A percentile compares a stretch with the other conserved stretches of the same genome.
Evolutionary conservation across 2,329 filamentous ascomycete species (phyloP).

Genomic region (Magnaporthiopsis rhizophila): DNA sequence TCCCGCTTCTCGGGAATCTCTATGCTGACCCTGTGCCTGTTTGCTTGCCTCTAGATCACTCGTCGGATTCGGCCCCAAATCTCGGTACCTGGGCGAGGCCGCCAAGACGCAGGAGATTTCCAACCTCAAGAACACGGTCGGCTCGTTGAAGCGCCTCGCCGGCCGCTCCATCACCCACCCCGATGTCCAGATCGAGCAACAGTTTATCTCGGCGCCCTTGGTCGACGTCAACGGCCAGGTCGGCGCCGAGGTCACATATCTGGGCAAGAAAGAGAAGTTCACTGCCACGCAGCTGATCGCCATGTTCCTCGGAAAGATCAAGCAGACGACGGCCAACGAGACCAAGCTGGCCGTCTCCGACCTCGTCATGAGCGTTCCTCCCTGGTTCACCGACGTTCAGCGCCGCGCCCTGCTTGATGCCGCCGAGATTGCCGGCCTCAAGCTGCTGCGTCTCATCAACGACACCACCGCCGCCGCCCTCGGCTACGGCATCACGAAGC

Average conservation of each 20-base stretch:
- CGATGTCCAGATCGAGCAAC: slow-evolving; percentile 86
- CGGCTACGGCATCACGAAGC: slow-evolving; percentile 96
- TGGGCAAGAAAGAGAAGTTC: slow-evolving; percentile 93
- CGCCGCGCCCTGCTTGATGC: slow-evolving; percentile 84
- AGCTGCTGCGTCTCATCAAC: slow-evolving; percentile 90
- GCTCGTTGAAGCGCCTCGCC: slow-evolving; percentile 83
- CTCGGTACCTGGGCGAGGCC: slow-evolving; percentile 85
- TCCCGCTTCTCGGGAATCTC: slow-evolving; percentile 3
- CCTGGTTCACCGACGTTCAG: slow-evolving; percentile 96
- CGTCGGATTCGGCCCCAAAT: slow-evolving; percentile 91
- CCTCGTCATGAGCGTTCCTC: slow-evolving; percentile 86
- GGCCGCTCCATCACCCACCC: slow-evolving; percentile 83
- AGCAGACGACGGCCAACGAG: slow-evolving; percentile 77
- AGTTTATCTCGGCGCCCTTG: slow-evolving; percentile 78
- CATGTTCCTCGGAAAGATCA: slow-evolving; percentile 95
- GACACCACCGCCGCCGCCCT: slow-evolving; percentile 94
- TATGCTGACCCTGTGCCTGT: slow-evolving; percentile 18
- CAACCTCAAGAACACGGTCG: slow-evolving; percentile 98
- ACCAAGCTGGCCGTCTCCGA: slow-evolving; percentile 87
- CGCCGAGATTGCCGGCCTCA: slow-evolving; percentile 86
- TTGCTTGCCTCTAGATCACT: slow-evolving; percentile 55
- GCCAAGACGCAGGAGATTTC: slow-evolving; percentile 99
- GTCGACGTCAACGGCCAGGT: slow-evolving; percentile 91
- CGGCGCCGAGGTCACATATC: slow-evolving; percentile 85
- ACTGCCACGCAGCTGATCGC: slow-evolving; percentile 87